phyloP scores from a whole-genome alignment of 106 monocot species.

The Platanthera guangdongensis region DNA sequence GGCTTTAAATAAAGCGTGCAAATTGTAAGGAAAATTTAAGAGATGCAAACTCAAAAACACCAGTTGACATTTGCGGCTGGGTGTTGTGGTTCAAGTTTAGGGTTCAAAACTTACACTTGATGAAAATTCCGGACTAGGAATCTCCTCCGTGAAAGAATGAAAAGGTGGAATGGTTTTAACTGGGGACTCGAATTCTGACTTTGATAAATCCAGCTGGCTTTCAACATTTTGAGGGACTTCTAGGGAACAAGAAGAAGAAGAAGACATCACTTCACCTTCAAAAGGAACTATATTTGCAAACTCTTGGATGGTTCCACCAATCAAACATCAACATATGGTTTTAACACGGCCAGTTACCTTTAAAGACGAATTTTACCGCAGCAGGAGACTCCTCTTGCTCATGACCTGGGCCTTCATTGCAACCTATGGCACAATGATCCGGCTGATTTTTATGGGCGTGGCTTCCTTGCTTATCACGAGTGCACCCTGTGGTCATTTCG shows the following conservation, averaged over 20 bases:
- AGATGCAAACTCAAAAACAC: background rate
- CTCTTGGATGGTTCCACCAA: background rate
- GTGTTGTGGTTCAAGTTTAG: background rate
- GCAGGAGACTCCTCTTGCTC: constrained; percentile 9
- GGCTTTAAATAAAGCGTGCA: background rate
- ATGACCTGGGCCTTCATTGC: background rate
- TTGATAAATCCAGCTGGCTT: constrained; percentile 5
- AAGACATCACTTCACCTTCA: constrained; percentile 12
- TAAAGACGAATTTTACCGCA: constrained; percentile 2
- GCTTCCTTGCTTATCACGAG: background rate
- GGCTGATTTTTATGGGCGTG: background rate
- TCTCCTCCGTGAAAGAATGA: constrained; percentile 41
- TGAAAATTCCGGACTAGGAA: constrained; percentile 82
- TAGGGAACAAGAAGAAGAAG: background rate
- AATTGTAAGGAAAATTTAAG: background rate
- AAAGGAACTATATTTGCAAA: background rate
- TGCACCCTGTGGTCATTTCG: constrained; percentile 21
- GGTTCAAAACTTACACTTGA: constrained; percentile 62
- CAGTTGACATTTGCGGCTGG: background rate
- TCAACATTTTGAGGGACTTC: constrained; percentile 17
- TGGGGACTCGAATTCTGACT: constrained; percentile 57
- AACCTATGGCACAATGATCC: constrained; percentile 17
- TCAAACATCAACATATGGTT: background rate
- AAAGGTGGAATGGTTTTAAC: constrained; percentile 52
- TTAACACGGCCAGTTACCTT: constrained; percentile 16